These are phyloP conservation scores for Hyphopichia fennica DNA, from an alignment of 1,139 yeast species.

Conservation along the genomic window DNA sequence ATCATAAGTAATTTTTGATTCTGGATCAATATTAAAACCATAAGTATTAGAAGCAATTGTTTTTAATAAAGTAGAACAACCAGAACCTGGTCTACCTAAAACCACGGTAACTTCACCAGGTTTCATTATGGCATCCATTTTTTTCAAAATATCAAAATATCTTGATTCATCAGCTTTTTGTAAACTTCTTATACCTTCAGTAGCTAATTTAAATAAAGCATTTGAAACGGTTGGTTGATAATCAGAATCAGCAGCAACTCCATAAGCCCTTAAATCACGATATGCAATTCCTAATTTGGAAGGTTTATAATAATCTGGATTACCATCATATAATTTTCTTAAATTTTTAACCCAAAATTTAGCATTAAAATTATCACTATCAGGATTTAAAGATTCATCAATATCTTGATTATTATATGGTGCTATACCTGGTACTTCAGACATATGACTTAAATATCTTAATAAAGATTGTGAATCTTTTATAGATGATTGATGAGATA, in stretches of 20 bases:
- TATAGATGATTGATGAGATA: slow-evolving; percentile 17
- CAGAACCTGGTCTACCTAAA: slow-evolving; percentile 39
- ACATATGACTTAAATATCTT: slow-evolving; percentile 47
- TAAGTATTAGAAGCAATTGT: slow-evolving; percentile 36
- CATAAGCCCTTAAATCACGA: slow-evolving; percentile 67
- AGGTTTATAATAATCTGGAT: slow-evolving; percentile 66
- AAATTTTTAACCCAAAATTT: slow-evolving; percentile 74
- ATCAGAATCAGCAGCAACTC: slow-evolving; percentile 75
- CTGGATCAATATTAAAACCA: slow-evolving; percentile 32
- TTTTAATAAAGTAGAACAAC: slow-evolving; percentile 35
- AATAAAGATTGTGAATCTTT: slow-evolving; percentile 52
- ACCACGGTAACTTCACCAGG: slow-evolving; percentile 40
- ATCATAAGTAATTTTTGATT: slow-evolving; percentile 41
- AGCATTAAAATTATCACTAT: slow-evolving; percentile 56
- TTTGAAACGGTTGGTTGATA: slow-evolving; percentile 74
- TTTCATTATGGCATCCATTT: slow-evolving; percentile 32
- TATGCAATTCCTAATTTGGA: slow-evolving; percentile 68
- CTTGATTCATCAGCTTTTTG: slow-evolving; percentile 14
- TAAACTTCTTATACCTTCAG: slow-evolving; percentile 12
- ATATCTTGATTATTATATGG: slow-evolving; percentile 27
- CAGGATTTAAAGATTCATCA: slow-evolving; percentile 27
- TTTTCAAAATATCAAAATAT: slow-evolving; percentile 31
- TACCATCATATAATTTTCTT: slow-evolving; percentile 52
- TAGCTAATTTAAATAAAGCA: slow-evolving; percentile 27
- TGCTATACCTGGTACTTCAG: slow-evolving; percentile 51